Percentiles rank a stretch among this genome's conserved stretches.
Evolutionary conservation across 768 basidiomycete species (phyloP).

Genomic region (Cyclocybe aegerita): DNA sequence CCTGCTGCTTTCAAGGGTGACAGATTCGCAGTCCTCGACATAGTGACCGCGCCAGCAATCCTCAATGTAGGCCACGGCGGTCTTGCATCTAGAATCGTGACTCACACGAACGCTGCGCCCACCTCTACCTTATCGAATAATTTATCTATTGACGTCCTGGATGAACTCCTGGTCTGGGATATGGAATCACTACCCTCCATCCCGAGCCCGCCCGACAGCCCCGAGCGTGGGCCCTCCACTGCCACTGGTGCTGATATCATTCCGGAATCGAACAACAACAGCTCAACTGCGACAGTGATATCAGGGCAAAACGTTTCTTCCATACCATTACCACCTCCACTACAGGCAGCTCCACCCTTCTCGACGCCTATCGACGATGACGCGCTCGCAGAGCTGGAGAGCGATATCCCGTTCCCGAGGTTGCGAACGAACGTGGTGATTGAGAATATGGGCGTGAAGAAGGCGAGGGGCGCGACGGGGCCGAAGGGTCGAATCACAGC

Average conservation of each 20-base stretch:
- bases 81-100: slow-evolving; percentile 15
- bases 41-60: slow-evolving; percentile 2
- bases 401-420: slow-evolving; percentile 20
- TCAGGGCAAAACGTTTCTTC: no score
- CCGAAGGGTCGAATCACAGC: slow-evolving; percentile 11
- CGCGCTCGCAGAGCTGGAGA: slow-evolving; percentile 9
- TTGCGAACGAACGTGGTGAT: slow-evolving; percentile 17
- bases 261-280: neutral
- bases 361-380: slow-evolving; percentile 21
- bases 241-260: neutral
- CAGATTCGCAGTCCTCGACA: slow-evolving; percentile 1
- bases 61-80: slow-evolving; percentile 21
- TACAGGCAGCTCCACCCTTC: slow-evolving; percentile 9
- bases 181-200: slow-evolving; percentile 17
- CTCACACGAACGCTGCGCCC: slow-evolving; percentile 8
- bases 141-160: slow-evolving; percentile 19
- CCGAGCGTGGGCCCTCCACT: neutral
- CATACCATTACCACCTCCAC: neutral
- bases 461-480: slow-evolving; percentile 15
- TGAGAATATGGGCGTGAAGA: slow-evolving; percentile 24
- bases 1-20: neutral
- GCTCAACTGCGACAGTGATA: no score
- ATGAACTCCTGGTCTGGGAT: slow-evolving; percentile 25
- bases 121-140: neutral
- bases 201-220: slow-evolving; percentile 11